A percentile compares a stretch with the other conserved stretches of the same genome.
These are phyloP conservation scores for Chalciporus chontae DNA, from an alignment of 768 basidiomycete genomes.

Conservation along the genomic window DNA sequence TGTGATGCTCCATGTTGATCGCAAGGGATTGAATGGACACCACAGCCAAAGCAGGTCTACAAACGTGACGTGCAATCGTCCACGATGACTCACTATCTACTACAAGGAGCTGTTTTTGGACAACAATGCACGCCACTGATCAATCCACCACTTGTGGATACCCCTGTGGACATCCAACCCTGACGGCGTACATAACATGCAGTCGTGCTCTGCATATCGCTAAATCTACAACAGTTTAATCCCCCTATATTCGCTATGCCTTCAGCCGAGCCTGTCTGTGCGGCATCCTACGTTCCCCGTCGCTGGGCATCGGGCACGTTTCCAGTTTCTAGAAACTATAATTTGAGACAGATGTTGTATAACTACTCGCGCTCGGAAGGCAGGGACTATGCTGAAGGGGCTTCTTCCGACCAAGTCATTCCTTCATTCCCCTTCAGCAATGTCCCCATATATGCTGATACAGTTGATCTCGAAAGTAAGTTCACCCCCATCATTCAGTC, in stretches of 20 bases:
- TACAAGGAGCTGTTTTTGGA: slow-evolving; percentile 5
- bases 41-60: not conserved
- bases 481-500: not conserved
- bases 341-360: slow-evolving; percentile 27
- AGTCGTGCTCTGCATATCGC: not conserved
- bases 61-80: slow-evolving; percentile 1
- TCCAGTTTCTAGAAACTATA: slow-evolving; percentile 24
- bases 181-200: slow-evolving; percentile 13
- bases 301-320: slow-evolving; percentile 26
- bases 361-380: slow-evolving; percentile 11
- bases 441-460: slow-evolving; percentile 34
- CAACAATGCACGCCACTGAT: not conserved
- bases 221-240: not conserved
- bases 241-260: slow-evolving; percentile 8
- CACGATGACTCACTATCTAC: not conserved
- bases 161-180: slow-evolving; percentile 11
- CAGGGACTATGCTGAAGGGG: not conserved
- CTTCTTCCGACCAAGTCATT: slow-evolving; percentile 29
- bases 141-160: not conserved
- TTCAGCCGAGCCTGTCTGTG: not conserved
- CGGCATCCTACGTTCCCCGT: slow-evolving; percentile 15
- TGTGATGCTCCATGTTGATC: too few species aligned
- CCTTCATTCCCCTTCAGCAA: slow-evolving; percentile 30
- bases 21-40: too few species aligned
- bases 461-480: slow-evolving; percentile 44